Base-by-base conservation (phyloP, 2,329 filamentous ascomycete genomes). In the Epichloe sibirici region DNA sequence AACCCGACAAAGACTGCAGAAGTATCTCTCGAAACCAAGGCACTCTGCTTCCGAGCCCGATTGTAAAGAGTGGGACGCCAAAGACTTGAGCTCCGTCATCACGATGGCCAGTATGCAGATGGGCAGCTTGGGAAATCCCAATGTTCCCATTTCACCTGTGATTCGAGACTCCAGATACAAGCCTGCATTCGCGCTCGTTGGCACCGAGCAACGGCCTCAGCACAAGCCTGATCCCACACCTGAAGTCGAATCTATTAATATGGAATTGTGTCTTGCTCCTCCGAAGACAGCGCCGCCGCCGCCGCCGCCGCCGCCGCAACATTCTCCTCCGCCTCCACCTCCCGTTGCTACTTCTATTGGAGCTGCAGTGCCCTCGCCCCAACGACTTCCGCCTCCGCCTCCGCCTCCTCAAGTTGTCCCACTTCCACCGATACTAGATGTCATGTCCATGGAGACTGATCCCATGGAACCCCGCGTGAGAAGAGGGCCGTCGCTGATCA, bases 1-100 rank as follows among this genome's bases (percentile, higher is more conserved):
- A 9, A 52, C 56, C 23, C 57, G 61, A 49, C 59, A 61, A 53
- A 68, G 60, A 53, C 59, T 68, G 15, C 63, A 63, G 42, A 68
- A 64, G 52, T 59, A 56, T n/a, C 62, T 62, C 45, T 56, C 63
- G 5, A 61, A 59, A 54, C 57, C 62, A 50, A 66, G 62, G 55
- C 55, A 51, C 17, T 56, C 59, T 35, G 58, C 55, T 35, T 47
- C 57, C 38, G 64, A 64, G 43, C 54, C 60, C 48, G 62, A 59
- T 17, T 62, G 61, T 31, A 57, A 59, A 53, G 58, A 65, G 45
- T 63, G 63, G 34, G 55, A 56, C 5, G 52, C 57, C 39, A 60
- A 58, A 25, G 54, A 57, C 38, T 28, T 57, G 44, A 49, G 53
- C 47, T 43, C 46, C 13, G 52, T 38, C 31, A 49, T 55, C 39